Base-by-base conservation (phyloP, 2,329 filamentous ascomycete genomes). In the Monilinia fructigena region DNA sequence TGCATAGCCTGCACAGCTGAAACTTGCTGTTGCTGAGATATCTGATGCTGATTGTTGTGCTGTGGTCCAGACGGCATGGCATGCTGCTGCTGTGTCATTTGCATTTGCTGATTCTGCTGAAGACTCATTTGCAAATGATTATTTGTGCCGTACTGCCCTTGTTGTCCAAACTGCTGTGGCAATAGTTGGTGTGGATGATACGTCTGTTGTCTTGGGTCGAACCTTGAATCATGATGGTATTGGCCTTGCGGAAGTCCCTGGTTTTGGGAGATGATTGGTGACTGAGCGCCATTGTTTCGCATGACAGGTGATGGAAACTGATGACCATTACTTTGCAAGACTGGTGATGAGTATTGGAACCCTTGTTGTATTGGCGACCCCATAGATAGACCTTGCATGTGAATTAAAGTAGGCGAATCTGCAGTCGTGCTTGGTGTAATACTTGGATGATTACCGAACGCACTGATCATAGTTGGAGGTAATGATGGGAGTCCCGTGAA, bases 371-470 rank as follows among this genome's bases (percentile, higher is more conserved):
- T 63, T 42, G 73, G 73, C 2, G 73, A 74, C 14, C 70, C 65
- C 69, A 73, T 72, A 12, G 70, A 70, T n/a, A 72, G 66, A 3
- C 67, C 65, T 58, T 74, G 73, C 7, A 73, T 48, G 23, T 69
- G 58, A 38, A 68, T 71, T 40, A 70, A 68, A 38, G 70, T 73
- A 60, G 72, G 68, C 10, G 67, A 70, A 50, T 68, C 68, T 28
- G 64, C 47, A 56, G 71, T 18, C 28, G 47, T 45, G 50, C 64
- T 47, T 14, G 47, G 42, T 31, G 28, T n/a, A n/a, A 26, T n/a
- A 35, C 23, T 59, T n/a, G 42, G 31, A 38, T 61, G 45, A 26
- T n/a, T 61, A 4, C 28, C n/a, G 26, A 31, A n/a, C 3, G 14
- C 45, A 16, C 28, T 38, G 23, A 38, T 40, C 35, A 59, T 31